Evolutionary conservation across 495 filamentous ascomycete genomes (phyloP).

Genomic region (Chaetomium tenue): DNA sequence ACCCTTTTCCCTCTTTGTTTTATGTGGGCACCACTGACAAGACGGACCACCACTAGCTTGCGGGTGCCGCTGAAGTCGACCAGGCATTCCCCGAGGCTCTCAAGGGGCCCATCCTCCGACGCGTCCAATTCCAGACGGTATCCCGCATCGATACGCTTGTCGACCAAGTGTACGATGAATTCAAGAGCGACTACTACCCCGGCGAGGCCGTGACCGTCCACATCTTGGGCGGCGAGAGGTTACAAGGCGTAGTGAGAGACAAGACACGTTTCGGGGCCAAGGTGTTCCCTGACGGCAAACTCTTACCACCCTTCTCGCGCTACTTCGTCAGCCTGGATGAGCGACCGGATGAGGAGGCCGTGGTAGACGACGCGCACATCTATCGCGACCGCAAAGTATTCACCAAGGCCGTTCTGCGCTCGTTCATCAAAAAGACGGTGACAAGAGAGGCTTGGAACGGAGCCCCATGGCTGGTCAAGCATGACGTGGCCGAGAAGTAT

Average conservation of each 20-base stretch:
- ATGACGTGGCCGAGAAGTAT: slow-evolving; percentile 75
- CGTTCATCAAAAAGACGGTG: slow-evolving; percentile 93
- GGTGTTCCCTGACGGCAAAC: slow-evolving; percentile 59
- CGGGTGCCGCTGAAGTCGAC: slow-evolving; percentile 85
- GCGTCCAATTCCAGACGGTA: slow-evolving; percentile 86
- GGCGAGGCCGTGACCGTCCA: slow-evolving; percentile 80
- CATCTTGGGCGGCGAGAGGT: slow-evolving; percentile 64
- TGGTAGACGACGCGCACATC: slow-evolving; percentile 79
- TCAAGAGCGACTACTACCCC: slow-evolving; percentile 90
- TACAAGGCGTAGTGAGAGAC: slow-evolving; percentile 77
- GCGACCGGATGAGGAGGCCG: slow-evolving; percentile 67
- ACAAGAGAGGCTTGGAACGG: slow-evolving; percentile 89
- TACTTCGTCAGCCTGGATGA: slow-evolving; percentile 77
- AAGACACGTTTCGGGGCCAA: slow-evolving; percentile 72
- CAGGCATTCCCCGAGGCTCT: slow-evolving; percentile 86
- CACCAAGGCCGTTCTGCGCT: slow-evolving; percentile 89
- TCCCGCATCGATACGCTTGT: slow-evolving; percentile 89
- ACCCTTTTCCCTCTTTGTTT: neutral
- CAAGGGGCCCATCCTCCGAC: slow-evolving; percentile 83
- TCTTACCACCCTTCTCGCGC: slow-evolving; percentile 66
- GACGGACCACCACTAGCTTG: slow-evolving; percentile 53
- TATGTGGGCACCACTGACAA: slow-evolving; percentile 11
- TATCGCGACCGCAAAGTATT: slow-evolving; percentile 88
- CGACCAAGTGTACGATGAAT: slow-evolving; percentile 66
- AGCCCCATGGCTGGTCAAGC: slow-evolving; percentile 93